Conservation (phyloP, 1,139 yeast genomes). For the Diutina pseudorugosa region DNA sequence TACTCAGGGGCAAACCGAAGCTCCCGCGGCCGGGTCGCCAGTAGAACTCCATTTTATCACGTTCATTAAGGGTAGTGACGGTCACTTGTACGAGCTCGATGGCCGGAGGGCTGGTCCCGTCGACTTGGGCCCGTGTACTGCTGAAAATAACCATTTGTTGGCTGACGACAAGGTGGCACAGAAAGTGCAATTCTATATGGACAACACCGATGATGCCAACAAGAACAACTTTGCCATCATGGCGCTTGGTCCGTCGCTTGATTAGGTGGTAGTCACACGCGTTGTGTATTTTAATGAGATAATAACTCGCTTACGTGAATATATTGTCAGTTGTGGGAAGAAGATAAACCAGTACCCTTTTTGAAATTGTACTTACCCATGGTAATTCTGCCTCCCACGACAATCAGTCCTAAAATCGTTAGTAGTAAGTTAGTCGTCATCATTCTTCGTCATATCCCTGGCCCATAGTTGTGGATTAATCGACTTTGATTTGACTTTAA, state of each 20-base stretch:
- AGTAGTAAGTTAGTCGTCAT: too few species aligned
- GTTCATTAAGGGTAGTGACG: slow-evolving; percentile 45
- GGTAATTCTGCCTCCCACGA: too few species aligned
- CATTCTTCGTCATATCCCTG: too few species aligned
- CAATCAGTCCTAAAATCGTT: too few species aligned
- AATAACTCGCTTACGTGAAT: too few species aligned
- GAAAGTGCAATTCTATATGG: slow-evolving; percentile 56
- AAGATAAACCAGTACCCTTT: too few species aligned
- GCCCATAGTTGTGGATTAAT: too few species aligned
- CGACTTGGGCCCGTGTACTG: slow-evolving; percentile 37
- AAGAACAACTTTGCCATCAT: slow-evolving; percentile 53
- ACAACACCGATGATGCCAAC: slow-evolving; percentile 45
- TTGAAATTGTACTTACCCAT: too few species aligned
- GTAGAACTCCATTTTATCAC: slow-evolving; percentile 71
- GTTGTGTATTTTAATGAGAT: background rate
- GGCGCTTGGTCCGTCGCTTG: slow-evolving; percentile 46
- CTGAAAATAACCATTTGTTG: slow-evolving; percentile 33
- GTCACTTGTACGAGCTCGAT: slow-evolving; percentile 72
- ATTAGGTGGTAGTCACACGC: background rate
- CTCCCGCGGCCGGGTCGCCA: slow-evolving; percentile 59
- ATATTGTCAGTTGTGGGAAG: too few species aligned
- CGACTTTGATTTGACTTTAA: too few species aligned
- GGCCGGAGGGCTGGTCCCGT: slow-evolving; percentile 79
- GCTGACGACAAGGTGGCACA: slow-evolving; percentile 36
- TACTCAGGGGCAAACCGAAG: slow-evolving; percentile 62